Evolutionary conservation across 345 rosid genomes (phyloP).

Genomic region (Zanthoxylum bungeanum): DNA sequence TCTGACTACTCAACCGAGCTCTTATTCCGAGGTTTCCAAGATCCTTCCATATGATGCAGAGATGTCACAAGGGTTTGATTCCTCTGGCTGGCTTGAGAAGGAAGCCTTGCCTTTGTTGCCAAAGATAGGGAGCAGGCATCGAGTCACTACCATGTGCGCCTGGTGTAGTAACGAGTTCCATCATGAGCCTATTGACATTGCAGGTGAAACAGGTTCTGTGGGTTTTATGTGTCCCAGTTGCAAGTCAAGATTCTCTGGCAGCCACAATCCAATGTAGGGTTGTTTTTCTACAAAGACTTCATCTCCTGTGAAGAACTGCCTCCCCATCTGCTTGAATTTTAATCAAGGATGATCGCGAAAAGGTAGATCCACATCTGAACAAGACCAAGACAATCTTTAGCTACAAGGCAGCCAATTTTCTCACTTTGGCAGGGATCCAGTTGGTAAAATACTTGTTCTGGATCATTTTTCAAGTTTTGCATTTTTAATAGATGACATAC

Average conservation of each 20-base stretch:
- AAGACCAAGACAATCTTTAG: neutral
- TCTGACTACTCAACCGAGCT: conserved; percentile 26
- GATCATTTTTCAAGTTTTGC: too few species aligned
- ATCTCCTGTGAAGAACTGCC: conserved; percentile 5
- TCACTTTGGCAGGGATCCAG: neutral
- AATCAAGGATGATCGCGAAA: conserved; percentile 1
- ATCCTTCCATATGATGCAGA: conserved; percentile 27
- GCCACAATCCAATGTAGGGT: conserved; percentile 24
- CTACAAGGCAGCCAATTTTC: neutral
- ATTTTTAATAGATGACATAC: neutral
- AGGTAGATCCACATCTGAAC: conserved; percentile 22
- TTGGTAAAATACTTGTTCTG: neutral
- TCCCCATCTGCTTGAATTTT: neutral
- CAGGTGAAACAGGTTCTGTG: conserved; percentile 22
- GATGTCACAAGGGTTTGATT: conserved; percentile 29
- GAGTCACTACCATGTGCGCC: conserved; percentile 29
- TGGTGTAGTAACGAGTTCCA: conserved; percentile 44
- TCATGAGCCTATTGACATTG: conserved; percentile 28
- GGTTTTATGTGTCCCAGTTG: conserved; percentile 41
- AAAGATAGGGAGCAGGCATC: conserved; percentile 28
- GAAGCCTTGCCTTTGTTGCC: conserved; percentile 46
- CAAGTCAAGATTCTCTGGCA: conserved; percentile 38
- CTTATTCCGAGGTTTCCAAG: conserved; percentile 26
- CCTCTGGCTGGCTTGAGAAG: conserved; percentile 42
- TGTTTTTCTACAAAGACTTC: neutral